Base-by-base conservation (phyloP, 805 yeast genomes). In the Candida tallmaniae region DNA sequence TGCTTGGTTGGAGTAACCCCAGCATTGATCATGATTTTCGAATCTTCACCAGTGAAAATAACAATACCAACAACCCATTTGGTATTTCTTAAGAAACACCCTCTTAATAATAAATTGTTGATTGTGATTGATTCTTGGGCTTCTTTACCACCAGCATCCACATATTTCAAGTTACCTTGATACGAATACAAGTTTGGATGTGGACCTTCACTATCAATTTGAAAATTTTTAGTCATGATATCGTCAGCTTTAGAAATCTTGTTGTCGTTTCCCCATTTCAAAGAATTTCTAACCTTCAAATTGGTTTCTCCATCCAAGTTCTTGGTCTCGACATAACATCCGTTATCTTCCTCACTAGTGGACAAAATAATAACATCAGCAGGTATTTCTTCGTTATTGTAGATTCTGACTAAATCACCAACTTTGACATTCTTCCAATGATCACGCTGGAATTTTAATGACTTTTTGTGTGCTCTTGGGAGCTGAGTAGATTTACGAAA, bases 201-300 rank as follows among this genome's bases (percentile, higher is more conserved):
- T 11, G 94, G 94, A 6, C 88, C 90, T 60, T 84, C 93, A 62
- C 83, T 74, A 45, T 83, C 86, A n/a, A 83, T 60, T 74, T 81
- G 74, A 46, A 82, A 82, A 42, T 68, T 69, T 34, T 75, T 60
- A 21, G 44, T 32, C 25, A 52, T 45, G 28, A 65, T 47, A 39
- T 65, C 69, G 36, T 62, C 65, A 5, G 70, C 70, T 25, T 51
- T 48, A 12, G 35, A 38, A 8, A 66, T 50, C 34, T 67, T 73
- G 40, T 68, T 61, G 11, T 74, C 65, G 11, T 74, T 60, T 23
- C 81, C 72, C 47, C 78, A 75, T 49, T 81, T 78, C 47, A 84
- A 56, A 4, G 89, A 80, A 54, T 81, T 86, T 48, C 80, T 80
- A 26, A 80, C 83, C 58, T 84, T 84, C 56, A 84, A 62, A 46